Evolutionary conservation across 768 basidiomycete genomes (phyloP), one percentile per base, ranked within the genome.

Genomic region (Ramaria sp.): DNA sequence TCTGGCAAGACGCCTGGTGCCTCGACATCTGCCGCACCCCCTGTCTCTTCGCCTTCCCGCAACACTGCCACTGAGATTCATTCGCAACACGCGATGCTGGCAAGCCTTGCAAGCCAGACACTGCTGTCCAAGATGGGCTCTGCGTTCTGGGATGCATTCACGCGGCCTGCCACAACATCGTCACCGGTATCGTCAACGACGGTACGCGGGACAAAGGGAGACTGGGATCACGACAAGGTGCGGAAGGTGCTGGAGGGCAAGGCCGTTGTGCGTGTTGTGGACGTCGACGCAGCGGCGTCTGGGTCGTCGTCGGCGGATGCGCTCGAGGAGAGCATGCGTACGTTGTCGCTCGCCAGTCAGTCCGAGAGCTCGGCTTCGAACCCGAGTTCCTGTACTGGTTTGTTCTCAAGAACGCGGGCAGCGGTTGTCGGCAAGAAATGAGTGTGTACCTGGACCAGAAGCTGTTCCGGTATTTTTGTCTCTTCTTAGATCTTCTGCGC

Each of bases 121-220:
- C 69, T 94, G 28, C 59, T 87, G 50, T 69, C 72, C 62, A 82
- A 81, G 62, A 73, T 93, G 30, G 82, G 85, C 4, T 65, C 71
- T 20, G 87, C 89, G 42, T 92, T 93, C 70, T 88, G 89, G 85
- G 88, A 90, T 58, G 91, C 91, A 15, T 93, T 93, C 68, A 75
- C 82, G n/a, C 83, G 82, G 3, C 62, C 63, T 13, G 20, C 59
- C 0, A 5, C 55, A 7, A 20, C 51, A 7, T 61, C 68, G 1
- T 41, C 65, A 0, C 57, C 63, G 0, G 56, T 66, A 16, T 64
- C 69, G 30, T 34, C 32, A 34, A 48, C 60, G 13, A 41, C 57
- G n/a, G 43, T 30, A 44, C 53, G 52, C 16, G 34, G 61, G 56
- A 62, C 53, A 50, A 12, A 60, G 44, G 54, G 61, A 45, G 60